Evolutionary conservation across 768 basidiomycete genomes (phyloP), one percentile per base, ranked within the genome.

Genomic region (Pulveroboletus sp.): DNA sequence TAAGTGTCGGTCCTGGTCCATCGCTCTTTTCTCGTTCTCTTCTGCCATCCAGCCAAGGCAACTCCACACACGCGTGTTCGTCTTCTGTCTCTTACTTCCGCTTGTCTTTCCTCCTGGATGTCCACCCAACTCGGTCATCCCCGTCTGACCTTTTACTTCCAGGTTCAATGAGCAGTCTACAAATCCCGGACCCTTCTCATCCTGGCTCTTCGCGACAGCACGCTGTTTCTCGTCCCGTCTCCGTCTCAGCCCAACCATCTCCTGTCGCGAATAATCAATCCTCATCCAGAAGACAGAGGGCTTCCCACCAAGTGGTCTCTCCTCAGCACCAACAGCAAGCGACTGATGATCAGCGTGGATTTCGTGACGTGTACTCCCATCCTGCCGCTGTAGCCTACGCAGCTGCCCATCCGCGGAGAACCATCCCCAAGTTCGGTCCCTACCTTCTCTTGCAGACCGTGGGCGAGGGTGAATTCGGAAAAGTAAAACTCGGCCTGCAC

Each of bases 401-500:
- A 5, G 78, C 85, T 0, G 85, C 88, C 0, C 90, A 93, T 60
- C 89, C 90, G 7, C 76, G 86, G 47, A 79, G 91, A n/a, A 82
- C 83, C 24, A 92, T 93, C 37, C 91, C 91, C 47, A 88, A 86
- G 69, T 98, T 99, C 58, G 96, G 96, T 0, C 93, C 94, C 0
- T 99, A 99, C 69, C 76, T 98, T 9, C 78, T 98, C 35, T 75
- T 99, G 15, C 94, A 98, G 68, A 98, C 96, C 0, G 78, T 99
- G 17, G 96, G 96, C 39, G 95, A 99, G 71, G 95, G 95, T 58
- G 95, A 98, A 73, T 97, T 97, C 64, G 94, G 93, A 40, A 98
- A 98, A 68, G 94, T 98, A 72, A 98, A 97, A 68, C 82, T 98
- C n/a, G 95, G 95, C 6, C 76, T 98, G 46, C 95, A 98, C 61